Evolutionary conservation across 208 protist species (phyloP), one percentile per base, ranked within the genome.

Genomic region (Strigomonas culicis): DNA sequence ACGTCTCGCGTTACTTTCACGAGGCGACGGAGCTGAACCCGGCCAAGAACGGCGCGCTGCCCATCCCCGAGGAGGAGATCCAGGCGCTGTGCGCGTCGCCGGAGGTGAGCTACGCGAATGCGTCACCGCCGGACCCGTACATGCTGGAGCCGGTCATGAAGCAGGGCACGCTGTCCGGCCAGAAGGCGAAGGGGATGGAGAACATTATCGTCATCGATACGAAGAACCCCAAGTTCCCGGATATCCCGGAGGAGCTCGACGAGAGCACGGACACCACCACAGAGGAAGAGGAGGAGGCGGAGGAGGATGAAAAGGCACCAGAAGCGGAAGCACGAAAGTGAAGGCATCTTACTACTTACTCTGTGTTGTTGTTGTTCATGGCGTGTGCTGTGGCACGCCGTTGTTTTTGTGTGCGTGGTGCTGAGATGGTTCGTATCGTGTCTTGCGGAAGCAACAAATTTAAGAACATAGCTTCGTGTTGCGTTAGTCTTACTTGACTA

Each of bases 1-100:
- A 92, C 72, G 72, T 93, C 7, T 87, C 89, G 0, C 85, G 89
- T 30, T 95, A 95, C 75, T 95, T 95, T 39, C 89, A 95, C 65
- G 89, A 95, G 70, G 89, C 89, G 44, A 95, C 89, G 50, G 89
- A 95, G 63, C 63, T 95, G 59, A 95, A 95, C 63, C 89, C 85
- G 17, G 86, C 84, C 6, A 88, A 84, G 70, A 90, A 93, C 69
- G 86, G 86, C 34, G 77, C 78, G 49, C 53, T 93, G 49, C 43
- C 63, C 25, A 69, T 95, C 30, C 81, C 86, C 0, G 58, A 83
- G 21, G 49, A 72, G 22, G 89, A 95, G 64, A 52, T 95, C 21
- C 58, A 78, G 62, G 69, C 74, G 17, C 62, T 95, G 63, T 95
- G 89, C 72, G 34, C 81, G n/a, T 70, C 85, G 8, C 61, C 74